These are phyloP conservation scores for Quercus agrifolia DNA, from an alignment of 306 rosid genomes.

Conservation along the genomic window DNA sequence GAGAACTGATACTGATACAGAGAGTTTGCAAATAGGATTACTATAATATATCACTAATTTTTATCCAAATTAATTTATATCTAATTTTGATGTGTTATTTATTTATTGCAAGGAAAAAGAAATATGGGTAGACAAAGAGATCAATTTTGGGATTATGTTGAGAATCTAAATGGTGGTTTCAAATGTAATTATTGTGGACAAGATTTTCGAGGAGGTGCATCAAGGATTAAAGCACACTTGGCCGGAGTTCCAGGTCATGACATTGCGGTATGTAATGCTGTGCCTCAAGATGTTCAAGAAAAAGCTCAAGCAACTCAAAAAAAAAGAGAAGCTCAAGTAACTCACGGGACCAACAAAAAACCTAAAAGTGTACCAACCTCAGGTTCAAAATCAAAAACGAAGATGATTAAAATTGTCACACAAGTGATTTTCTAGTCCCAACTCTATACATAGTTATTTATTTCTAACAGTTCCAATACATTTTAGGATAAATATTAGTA, in stretches of 20 bases:
- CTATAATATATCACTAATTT: neutral
- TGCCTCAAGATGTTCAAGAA: neutral
- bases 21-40: too few relatives aligned
- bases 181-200: neutral
- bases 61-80: neutral
- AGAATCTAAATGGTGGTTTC: fast-evolving
- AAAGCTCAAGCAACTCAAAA: neutral
- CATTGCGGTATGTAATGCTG: fast-evolving
- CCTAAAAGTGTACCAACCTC: too few relatives aligned
- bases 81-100: neutral
- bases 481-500: too few relatives aligned
- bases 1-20: too few relatives aligned
- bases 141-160: neutral
- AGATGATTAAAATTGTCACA: too few relatives aligned
- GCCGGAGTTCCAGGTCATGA: neutral
- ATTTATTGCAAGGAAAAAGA: neutral
- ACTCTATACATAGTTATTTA: too few relatives aligned
- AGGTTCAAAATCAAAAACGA: too few relatives aligned
- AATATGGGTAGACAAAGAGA: neutral
- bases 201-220: neutral
- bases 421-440: too few relatives aligned
- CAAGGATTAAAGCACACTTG: neutral
- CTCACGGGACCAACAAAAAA: too few relatives aligned
- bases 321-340: neutral
- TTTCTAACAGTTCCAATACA: too few relatives aligned